Evolutionary conservation across 352 stramenopile species (phyloP).

Genomic region (Thalassiosira livingstoniorum): DNA sequence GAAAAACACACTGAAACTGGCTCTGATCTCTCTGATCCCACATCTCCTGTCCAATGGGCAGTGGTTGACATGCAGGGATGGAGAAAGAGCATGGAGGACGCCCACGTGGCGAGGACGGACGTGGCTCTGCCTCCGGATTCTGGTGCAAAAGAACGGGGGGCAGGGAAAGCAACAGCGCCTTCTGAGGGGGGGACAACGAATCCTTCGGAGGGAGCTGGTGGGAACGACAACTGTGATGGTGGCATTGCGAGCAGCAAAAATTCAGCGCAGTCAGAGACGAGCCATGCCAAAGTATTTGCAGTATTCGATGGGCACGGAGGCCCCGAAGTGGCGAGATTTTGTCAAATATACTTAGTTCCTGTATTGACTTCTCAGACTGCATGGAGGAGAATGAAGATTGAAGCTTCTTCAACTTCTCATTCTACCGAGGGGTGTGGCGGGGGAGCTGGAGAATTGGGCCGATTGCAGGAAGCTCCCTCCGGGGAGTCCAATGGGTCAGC

Average conservation of each 20-base stretch:
- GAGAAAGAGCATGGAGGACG: constrained; percentile 87
- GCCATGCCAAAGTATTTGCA: constrained; percentile 83
- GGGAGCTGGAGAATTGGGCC: neutral
- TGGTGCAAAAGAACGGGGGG: neutral
- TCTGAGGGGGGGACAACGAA: neutral
- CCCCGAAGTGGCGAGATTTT: constrained; percentile 79
- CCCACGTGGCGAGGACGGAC: constrained; percentile 77
- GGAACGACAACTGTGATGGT: constrained; percentile 1
- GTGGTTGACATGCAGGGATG: constrained; percentile 87
- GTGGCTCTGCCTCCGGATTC: constrained; percentile 34
- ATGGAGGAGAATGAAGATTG: constrained; percentile 43
- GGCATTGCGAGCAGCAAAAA: neutral
- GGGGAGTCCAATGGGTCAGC: neutral
- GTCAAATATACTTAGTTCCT: constrained; percentile 77
- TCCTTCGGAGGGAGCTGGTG: neutral
- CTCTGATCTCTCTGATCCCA: constrained; percentile 45
- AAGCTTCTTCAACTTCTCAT: neutral
- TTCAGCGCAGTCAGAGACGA: neutral
- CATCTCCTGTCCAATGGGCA: constrained; percentile 69
- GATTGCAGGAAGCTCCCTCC: neutral
- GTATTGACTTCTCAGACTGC: constrained; percentile 72
- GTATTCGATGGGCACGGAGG: constrained; percentile 88
- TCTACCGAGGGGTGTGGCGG: neutral
- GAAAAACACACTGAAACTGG: constrained; percentile 79
- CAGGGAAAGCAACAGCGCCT: constrained; percentile 2